Evolutionary conservation across 225 moss, liverwort and hornwort species (phyloP), one percentile per base, ranked within the genome.

Genomic region (Takakia lepidozioides): DNA sequence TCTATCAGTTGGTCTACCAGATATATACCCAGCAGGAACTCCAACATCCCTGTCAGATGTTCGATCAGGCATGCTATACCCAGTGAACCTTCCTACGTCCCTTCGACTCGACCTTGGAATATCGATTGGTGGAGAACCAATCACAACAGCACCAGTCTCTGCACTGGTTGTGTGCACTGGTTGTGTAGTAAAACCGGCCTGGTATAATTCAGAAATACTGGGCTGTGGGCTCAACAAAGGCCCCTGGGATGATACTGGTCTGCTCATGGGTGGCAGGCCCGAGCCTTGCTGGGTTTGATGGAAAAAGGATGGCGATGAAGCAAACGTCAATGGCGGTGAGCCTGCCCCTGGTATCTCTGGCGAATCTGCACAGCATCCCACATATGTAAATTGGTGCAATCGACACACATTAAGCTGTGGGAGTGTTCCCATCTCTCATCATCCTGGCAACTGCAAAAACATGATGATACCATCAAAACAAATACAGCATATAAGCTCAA

Each of bases 291-390:
- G 83, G 11, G 62, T 56, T 46, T 71, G 71, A 58, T 69, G 74
- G 44, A 80, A 82, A 68, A 65, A 87, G 22, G 73, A 62, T 34
- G 82, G 81, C 38, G 86, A 84, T 10, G 84, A 85, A 21, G 78
- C 98, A 41, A 87, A 85, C 23, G 83, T 81, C 25, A 80, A 73
- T 11, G 83, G 74, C 43, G 83, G 70, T 26, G 75, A 90, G 54
- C 77, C 80, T 52, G 64, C 64, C 42, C 48, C 46, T 49, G 57
- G 67, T 4, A 62, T 61, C 28, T 78, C 71, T 3, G 76, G 71
- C 44, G 56, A 63, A 72, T 98, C 89, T 89, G 84, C 66, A 69
- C 5, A 48, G 9, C 39, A 16, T 21, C 43, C 43, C 21, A 43
- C 7, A 43, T 8, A 17, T 43, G 18, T 43, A 21, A 8, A 8